Conservation (phyloP, 1,284 basidiomycete species). For the Malassezia slooffiae region DNA sequence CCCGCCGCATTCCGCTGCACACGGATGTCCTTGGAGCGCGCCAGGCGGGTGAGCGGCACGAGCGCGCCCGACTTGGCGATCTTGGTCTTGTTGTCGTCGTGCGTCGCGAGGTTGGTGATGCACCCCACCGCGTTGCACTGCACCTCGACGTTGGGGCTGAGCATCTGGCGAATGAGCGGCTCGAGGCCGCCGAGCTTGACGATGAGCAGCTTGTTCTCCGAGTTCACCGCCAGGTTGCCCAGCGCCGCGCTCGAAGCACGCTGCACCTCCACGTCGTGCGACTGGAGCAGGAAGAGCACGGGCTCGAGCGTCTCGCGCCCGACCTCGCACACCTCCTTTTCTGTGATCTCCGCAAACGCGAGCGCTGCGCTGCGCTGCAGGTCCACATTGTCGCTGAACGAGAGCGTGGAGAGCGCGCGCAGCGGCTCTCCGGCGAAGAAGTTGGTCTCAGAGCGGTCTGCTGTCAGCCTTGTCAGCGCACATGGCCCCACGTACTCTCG, state of each 20-base stretch:
- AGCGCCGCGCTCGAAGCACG: conserved; percentile 95
- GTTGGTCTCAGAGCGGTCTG: conserved; percentile 46
- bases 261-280: conserved; percentile 97
- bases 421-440: conserved; percentile 59
- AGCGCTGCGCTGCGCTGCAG: conserved; percentile 93
- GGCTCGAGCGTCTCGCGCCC: conserved; percentile 95
- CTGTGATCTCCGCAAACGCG: conserved; percentile 98
- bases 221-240: conserved; percentile 95
- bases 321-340: conserved; percentile 96
- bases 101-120: conserved; percentile 95
- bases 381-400: conserved; percentile 98
- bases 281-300: conserved; percentile 90
- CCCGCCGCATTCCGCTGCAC: conserved; percentile 98
- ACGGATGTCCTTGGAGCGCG: conserved; percentile 96
- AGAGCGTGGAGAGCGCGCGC: conserved; percentile 85
- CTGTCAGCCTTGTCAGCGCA: conserved; percentile 5
- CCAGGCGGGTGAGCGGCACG: conserved; percentile 87
- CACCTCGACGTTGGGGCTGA: conserved; percentile 96
- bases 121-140: conserved; percentile 99
- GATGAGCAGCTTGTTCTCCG: conserved; percentile 97
- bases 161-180: conserved; percentile 96
- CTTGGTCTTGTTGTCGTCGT: conserved; percentile 99
- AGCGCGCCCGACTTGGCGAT: conserved; percentile 98
- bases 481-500: conserved; percentile 65
- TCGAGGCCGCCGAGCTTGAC: conserved; percentile 96